Base-by-base conservation (phyloP, 2,329 filamentous ascomycete genomes). In the Arthrinium puccinioides region DNA sequence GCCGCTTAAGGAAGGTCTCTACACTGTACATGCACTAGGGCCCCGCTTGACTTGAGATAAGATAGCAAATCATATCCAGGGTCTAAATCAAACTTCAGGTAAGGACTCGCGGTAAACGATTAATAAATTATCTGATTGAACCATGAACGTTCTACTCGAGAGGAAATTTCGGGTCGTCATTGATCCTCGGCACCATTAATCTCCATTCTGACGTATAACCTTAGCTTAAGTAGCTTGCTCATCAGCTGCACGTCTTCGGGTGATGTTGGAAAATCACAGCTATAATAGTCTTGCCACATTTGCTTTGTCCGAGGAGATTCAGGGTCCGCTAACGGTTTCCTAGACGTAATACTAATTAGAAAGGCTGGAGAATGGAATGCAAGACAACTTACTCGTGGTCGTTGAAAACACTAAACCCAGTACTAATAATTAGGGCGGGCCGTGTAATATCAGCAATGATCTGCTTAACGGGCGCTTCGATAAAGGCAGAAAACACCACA, bases 381-480 rank as follows among this genome's bases (percentile, higher is more conserved):
- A 27, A 14, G 25, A n/a, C 15, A 27, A 25, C 20, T 37, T 36
- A 32, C 28, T 21, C 21, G 26, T 38, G 11, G 37, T 38, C 40
- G 39, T 32, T 20, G 23, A 35, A 23, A 18, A 3, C 30, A 4
- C 14, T 30, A 10, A 15, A 37, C 11, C 26, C 30, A 23, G 31
- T 40, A n/a, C 6, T 34, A 10, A 39, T 24, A 24, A 47, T 39
- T n/a, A 46, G 21, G 21, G 29, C 51, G 6, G 60, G 61, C 30
- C 53, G 55, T 27, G 59, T 52, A 32, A 59, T 45, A 44, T 64
- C 62, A n/a, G 56, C 53, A 25, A 66, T 46, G 18, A 64, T 54
- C 41, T 64, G 56, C 32, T 56, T 59, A 6, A 62, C 50, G 1
- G 61, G 56, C 0, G 58, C 48, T 28, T 56, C 49, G 2, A 57